Evolutionary conservation across 768 basidiomycete species (phyloP).

Genomic region (Lactarius vividus): DNA sequence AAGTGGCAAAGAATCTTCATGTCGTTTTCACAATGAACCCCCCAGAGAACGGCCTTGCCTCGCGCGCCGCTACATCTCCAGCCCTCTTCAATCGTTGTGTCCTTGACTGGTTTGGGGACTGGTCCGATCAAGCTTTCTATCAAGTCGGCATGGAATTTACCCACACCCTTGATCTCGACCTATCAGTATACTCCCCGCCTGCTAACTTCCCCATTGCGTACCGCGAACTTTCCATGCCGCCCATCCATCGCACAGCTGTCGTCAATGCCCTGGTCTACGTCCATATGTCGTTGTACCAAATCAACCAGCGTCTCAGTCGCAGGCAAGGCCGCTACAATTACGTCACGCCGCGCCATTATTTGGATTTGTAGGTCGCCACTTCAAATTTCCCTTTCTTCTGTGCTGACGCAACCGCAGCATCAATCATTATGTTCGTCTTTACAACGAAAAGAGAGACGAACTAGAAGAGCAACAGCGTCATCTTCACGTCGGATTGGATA

Average conservation of each 20-base stretch:
- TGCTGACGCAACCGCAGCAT: constrained; percentile 53
- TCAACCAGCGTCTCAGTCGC: constrained; percentile 86
- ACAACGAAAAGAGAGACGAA: constrained; percentile 95
- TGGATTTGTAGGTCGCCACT: constrained; percentile 82
- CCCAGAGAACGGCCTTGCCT: constrained; percentile 92
- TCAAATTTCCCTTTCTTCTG: constrained; percentile 5
- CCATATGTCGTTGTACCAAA: constrained; percentile 83
- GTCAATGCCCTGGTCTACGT: constrained; percentile 93
- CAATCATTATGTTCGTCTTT: constrained; percentile 93
- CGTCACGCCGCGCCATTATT: constrained; percentile 95
- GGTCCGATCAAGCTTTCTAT: constrained; percentile 98
- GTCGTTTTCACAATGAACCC: constrained; percentile 99
- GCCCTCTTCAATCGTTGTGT: constrained; percentile 99
- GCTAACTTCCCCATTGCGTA: constrained; percentile 86
- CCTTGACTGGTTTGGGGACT: constrained; percentile 99
- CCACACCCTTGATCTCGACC: constrained; percentile 86
- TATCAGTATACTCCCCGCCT: constrained; percentile 77
- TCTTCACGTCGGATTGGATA: constrained; percentile 96
- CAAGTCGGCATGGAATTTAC: constrained; percentile 99
- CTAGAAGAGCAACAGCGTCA: constrained; percentile 98
- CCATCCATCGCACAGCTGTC: constrained; percentile 84
- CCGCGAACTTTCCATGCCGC: constrained; percentile 80
- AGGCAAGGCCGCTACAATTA: constrained; percentile 96
- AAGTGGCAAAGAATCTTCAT: constrained; percentile 96
- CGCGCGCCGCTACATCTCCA: constrained; percentile 94